These are phyloP conservation scores for Mollisiaceae sp. DNA, from an alignment of 2,329 filamentous ascomycete genomes.

Conservation along the genomic window DNA sequence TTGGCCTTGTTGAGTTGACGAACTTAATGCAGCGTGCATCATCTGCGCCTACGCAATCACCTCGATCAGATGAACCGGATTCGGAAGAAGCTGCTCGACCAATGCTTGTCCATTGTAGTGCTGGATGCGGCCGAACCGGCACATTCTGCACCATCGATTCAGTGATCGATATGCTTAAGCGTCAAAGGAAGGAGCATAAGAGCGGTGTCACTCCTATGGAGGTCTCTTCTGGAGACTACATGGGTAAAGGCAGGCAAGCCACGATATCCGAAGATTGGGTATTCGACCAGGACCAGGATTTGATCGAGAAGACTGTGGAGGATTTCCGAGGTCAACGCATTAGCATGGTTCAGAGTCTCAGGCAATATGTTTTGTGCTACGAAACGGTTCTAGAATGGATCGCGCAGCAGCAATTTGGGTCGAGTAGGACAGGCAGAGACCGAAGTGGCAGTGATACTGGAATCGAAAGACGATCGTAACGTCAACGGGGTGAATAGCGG, in stretches of 20 bases:
- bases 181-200: conserved; percentile 61
- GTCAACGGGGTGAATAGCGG: not conserved
- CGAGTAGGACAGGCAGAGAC: conserved; percentile 23
- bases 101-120: conserved; percentile 92
- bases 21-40: conserved; percentile 70
- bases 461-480: conserved; percentile 13
- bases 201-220: conserved; percentile 50
- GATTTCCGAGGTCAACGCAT: conserved; percentile 87
- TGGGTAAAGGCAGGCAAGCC: conserved; percentile 23
- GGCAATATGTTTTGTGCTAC: conserved; percentile 95
- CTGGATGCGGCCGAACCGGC: conserved; percentile 92
- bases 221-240: conserved; percentile 41
- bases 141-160: conserved; percentile 97
- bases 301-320: conserved; percentile 86
- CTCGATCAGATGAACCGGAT: conserved; percentile 64
- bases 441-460: conserved; percentile 36
- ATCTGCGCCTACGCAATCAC: conserved; percentile 34
- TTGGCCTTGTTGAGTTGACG: conserved; percentile 88
- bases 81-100: conserved; percentile 61
- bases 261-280: conserved; percentile 65
- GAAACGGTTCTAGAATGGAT: conserved; percentile 94
- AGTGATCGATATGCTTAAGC: conserved; percentile 94
- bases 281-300: conserved; percentile 71
- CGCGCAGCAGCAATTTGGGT: conserved; percentile 42
- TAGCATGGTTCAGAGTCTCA: conserved; percentile 95